Percentiles rank a stretch among this genome's conserved stretches.
phyloP scores from a whole-genome alignment of 225 moss, liverwort and hornwort species.

The Marchantia polymorpha region DNA sequence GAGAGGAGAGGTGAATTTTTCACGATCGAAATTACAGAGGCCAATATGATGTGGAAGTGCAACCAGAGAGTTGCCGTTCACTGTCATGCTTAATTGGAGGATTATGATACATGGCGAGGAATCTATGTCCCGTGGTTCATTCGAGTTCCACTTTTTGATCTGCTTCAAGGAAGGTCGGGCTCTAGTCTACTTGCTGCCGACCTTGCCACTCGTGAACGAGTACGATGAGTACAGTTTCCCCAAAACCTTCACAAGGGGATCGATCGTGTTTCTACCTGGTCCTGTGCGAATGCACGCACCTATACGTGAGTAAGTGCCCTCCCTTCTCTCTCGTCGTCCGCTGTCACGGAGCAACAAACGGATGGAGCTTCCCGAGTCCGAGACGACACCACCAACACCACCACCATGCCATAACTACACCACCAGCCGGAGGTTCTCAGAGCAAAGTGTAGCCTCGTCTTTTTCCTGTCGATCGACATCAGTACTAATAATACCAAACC shows the following conservation, averaged over 20 bases:
- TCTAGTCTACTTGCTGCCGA: constrained; percentile 29
- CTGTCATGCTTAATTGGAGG: constrained; percentile 19
- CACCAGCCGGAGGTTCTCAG: neutral
- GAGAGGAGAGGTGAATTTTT: too few relatives aligned
- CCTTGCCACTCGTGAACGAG: constrained; percentile 19
- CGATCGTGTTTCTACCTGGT: constrained; percentile 16
- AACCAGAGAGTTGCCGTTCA: constrained; percentile 21
- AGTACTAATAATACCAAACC: too few relatives aligned
- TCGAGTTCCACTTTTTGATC: neutral
- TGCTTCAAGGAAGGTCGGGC: constrained; percentile 2
- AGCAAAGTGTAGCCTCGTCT: neutral
- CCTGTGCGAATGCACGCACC: neutral
- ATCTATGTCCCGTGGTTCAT: neutral
- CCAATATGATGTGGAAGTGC: too few relatives aligned
- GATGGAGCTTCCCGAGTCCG: neutral
- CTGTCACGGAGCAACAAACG: neutral
- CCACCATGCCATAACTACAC: neutral
- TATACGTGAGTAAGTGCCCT: constrained; percentile 2
- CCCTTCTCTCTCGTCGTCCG: neutral
- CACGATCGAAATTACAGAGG: too few relatives aligned
- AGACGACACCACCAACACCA: too few relatives aligned
- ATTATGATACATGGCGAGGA: constrained; percentile 24
- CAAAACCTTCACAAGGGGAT: constrained; percentile 41
- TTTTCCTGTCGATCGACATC: neutral
- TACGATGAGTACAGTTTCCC: constrained; percentile 39